Base-by-base conservation (phyloP, 163 green algal species). In the Scenedesmus sp. region DNA sequence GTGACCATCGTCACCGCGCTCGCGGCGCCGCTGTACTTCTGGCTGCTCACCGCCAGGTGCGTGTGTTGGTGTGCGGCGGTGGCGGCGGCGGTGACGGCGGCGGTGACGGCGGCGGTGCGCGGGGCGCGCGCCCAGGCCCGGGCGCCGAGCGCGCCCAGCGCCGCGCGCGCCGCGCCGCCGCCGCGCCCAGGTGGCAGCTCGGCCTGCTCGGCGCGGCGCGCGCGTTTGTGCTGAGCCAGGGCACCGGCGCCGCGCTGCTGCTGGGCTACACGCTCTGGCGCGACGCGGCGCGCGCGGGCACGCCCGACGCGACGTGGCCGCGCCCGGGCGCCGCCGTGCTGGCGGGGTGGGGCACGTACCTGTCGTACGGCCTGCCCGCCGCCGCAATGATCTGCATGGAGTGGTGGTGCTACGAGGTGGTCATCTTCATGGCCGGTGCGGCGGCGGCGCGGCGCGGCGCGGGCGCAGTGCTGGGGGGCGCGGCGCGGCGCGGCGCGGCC, bases 21-120 rank as follows among this genome's bases (percentile, higher is more conserved):
- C 13, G 50, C 87, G 22, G 85, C 64, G 47, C 78, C 82, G 0
- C 51, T 86, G 2, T 89, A 85, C 70, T 86, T 86, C 66, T 89
- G 54, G 48, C 28, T 87, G n/a, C 63, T 89, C 22, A 79, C 13
- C 14, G 39, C 33, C 45, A n/a, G 4, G 7, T 36, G 57, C 57
- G 22, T 4, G 39, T 53, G 62, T 6, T 24, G n/a, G 39, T 36
- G 62, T 11, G 20, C 24, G 39, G 4, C 34, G 62, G 36, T 36
- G 50, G 18, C 50, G 10, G 50, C 50, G 4, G 22, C 10, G 18
- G 18, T 47, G 39, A 47, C 6, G 39, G 39, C 39, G 10, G 18
- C 50, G 24, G 50, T 13, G 4, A 13, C 50, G 10, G 20, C 62
- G 9, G 7, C 14, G 34, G 3, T 4, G 34, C 17, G 14, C 2